Base-by-base conservation (phyloP, 176 grass and related monocot genomes). In the Oryza punctata region DNA sequence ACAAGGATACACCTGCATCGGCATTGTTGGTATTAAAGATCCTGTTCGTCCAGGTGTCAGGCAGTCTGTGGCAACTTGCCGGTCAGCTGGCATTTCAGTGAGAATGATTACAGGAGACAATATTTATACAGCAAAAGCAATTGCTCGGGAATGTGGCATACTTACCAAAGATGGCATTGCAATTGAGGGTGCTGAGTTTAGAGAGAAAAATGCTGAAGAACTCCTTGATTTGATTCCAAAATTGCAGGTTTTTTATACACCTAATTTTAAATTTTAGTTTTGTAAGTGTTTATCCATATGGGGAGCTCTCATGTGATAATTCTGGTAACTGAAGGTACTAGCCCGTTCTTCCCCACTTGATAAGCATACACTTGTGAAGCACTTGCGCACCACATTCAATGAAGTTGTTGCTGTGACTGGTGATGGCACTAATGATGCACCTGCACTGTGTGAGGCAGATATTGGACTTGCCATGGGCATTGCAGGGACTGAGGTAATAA, bases 381-480 rank as follows among this genome's bases (percentile, higher is more conserved):
- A 93, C 46, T 82, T 95, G 73, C 91, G 89, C 33, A 90, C 81
- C 65, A 83, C 72, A 5, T 94, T 86, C 40, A 88, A 84, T 79
- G 95, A 97, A 87, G 95, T 97, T 73, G 92, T 97, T 82, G 95
- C 95, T 59, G 95, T 97, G n/a, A 97, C 95, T 70, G 95, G 95
- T 84, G 92, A 97, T 92, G 95, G 92, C 67, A 97, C 95, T 43
- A 97, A 97, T 63, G 95, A 97, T 27, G 92, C 95, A 65, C 95
- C 95, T 57, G 95, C 95, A 49, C 85, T 97, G 40, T 90, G 91
- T 27, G 95, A 97, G 82, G 95, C 95, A 41, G 95, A 97, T 89
- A 94, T 97, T 88, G 95, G 95, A 82, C 92, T 97, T 86, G 95
- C 95, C 78, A 97, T 97, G 95, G 95, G 95, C 65, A 88, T 97